Evolutionary conservation across 176 grass and related monocot genomes (phyloP), one percentile per base, ranked within the genome.

Genomic region (Avena insularis): DNA sequence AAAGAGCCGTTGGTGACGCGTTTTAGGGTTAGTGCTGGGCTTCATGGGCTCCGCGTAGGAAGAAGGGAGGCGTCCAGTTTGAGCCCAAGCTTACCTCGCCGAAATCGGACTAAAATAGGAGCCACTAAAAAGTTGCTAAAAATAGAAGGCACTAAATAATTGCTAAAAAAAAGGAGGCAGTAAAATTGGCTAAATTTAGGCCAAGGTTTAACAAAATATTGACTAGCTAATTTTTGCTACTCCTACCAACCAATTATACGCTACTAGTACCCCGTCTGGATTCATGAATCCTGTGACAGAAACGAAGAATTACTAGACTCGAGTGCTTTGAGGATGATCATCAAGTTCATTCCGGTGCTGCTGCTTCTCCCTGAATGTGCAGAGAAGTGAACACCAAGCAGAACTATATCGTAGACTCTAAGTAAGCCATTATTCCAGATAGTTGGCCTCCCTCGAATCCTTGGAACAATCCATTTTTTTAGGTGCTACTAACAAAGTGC

Each of bases 1-100:
- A 66, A 31, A 89, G 69, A 87, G 85, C 89, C 89, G 89, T 90
- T 90, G 85, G 6, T 20, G 49, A 8, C 66, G 21, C 2, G 43
- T 54, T 43, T 71, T 45, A 62, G 84, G 84, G 59, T 9, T 58
- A 12, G 47, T 6, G 49, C 56, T 77, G 72, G 12, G 57, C 74
- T 78, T 20, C 25, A 25, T 25, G 59, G 21, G 17, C 65, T 60
- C 19, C 35, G 17, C 57, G 20, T 68, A 17, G 27, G 17, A 66
- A 66, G 27, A 66, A 33, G 25, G 11, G 61, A 12, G 33, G 33
- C 12, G 63, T 33, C 29, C 14, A 33, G 64, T 67, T 66, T 35
- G 4, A 67, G 64, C 29, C 63, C 29, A 67, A 36, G 64, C 31
- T 66, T 66, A 16, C 12, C 63, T 31, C 25, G 5, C 27, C 27